phyloP scores from a whole-genome alignment of 2,329 filamentous ascomycete species.

The Aspergillus sp. region DNA sequence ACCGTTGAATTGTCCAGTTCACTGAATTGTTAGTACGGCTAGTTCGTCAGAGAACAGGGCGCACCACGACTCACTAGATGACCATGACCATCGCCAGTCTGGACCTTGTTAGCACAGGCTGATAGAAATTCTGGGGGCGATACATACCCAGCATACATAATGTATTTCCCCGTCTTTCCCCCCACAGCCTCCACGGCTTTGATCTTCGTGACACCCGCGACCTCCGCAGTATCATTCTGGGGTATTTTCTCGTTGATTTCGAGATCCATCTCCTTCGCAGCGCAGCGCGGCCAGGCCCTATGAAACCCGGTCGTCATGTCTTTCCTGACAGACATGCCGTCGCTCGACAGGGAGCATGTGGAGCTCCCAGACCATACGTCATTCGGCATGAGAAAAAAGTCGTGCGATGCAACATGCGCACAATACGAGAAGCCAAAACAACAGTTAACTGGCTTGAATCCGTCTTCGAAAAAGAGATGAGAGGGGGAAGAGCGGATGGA shows the following conservation, averaged over 20 bases:
- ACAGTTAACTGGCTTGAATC: too few relatives aligned
- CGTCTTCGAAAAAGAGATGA: neutral
- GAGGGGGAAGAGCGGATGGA: neutral
- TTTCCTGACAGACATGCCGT: conserved; percentile 7
- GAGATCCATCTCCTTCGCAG: conserved; percentile 12
- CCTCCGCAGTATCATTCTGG: conserved; percentile 6
- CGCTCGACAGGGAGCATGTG: neutral
- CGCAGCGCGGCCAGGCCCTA: neutral
- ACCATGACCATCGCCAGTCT: conserved; percentile 33
- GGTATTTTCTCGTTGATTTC: conserved; percentile 8
- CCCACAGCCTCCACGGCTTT: conserved; percentile 30
- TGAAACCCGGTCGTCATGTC: neutral
- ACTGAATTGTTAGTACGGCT: conserved; percentile 18
- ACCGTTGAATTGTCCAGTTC: conserved; percentile 40
- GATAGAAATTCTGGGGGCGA: neutral
- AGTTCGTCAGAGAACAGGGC: neutral
- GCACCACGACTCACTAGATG: conserved; percentile 25
- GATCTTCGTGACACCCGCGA: conserved; percentile 26
- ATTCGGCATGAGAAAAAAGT: conserved; percentile 3
- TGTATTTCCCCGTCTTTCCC: conserved; percentile 30
- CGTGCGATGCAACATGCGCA: neutral
- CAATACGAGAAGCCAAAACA: neutral
- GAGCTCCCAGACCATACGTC: conserved; percentile 8
- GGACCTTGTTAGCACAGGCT: conserved; percentile 7
- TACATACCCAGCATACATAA: conserved; percentile 29